Conservation (phyloP, 1,284 basidiomycete genomes). For the Heterobasidion irregulare region DNA sequence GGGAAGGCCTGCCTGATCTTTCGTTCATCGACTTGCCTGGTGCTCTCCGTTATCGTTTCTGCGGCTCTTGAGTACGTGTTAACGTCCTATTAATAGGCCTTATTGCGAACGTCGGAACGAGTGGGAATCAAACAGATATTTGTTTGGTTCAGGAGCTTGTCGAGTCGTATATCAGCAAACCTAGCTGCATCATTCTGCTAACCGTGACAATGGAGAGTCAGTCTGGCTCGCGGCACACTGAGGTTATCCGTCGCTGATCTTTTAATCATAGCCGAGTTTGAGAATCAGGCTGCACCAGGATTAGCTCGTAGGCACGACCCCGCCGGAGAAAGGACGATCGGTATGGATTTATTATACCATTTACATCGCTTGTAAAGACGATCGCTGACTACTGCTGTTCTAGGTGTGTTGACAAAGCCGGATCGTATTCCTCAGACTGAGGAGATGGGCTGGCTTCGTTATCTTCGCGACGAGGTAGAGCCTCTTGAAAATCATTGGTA, state of each 20-base stretch:
- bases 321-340: slow-evolving; percentile 58
- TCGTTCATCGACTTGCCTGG: slow-evolving; percentile 70
- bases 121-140: slow-evolving; percentile 46
- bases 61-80: slow-evolving; percentile 41
- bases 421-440: slow-evolving; percentile 63
- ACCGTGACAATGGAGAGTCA: slow-evolving; percentile 69
- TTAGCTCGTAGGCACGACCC: slow-evolving; percentile 52
- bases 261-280: slow-evolving; percentile 51
- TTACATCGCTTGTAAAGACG: not conserved
- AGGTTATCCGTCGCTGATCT: not conserved
- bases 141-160: slow-evolving; percentile 54
- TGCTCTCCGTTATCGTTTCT: slow-evolving; percentile 25
- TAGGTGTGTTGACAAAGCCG: slow-evolving; percentile 78
- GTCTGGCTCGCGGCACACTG: slow-evolving; percentile 22
- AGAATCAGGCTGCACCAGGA: slow-evolving; percentile 61
- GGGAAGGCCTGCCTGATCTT: slow-evolving; percentile 59
- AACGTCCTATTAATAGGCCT: slow-evolving; percentile 34
- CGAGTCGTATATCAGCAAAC: slow-evolving; percentile 48
- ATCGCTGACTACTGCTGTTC: too few species aligned
- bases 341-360: slow-evolving; percentile 23
- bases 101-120: slow-evolving; percentile 49
- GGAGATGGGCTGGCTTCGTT: slow-evolving; percentile 48
- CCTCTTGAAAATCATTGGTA: slow-evolving; percentile 58
- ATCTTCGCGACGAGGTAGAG: slow-evolving; percentile 46
- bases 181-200: slow-evolving; percentile 60